These are phyloP conservation scores for Scheffersomyces ergatensis DNA, from an alignment of 805 yeast genomes.

Conservation along the genomic window DNA sequence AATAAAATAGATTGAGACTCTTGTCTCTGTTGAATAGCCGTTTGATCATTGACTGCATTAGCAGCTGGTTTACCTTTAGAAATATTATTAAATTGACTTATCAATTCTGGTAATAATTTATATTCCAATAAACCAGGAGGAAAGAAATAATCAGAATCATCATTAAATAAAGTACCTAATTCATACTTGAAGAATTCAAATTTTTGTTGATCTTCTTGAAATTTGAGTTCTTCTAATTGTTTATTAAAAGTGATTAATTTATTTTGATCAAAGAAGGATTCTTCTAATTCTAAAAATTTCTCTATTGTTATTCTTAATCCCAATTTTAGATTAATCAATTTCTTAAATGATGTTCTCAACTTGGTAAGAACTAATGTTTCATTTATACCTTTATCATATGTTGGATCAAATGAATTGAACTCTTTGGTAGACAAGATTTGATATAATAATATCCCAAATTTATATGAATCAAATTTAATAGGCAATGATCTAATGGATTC, in stretches of 20 bases:
- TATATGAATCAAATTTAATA: constrained; percentile 60
- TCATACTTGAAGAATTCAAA: constrained; percentile 37
- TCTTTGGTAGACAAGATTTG: constrained; percentile 15
- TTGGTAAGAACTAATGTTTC: constrained; percentile 3
- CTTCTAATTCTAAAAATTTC: constrained; percentile 24
- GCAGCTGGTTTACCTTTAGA: constrained; percentile 21
- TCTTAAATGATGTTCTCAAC: constrained; percentile 10
- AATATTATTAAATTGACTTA: constrained; percentile 38
- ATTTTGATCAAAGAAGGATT: constrained; percentile 30
- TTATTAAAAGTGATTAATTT: constrained; percentile 51
- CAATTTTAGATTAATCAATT: constrained; percentile 34
- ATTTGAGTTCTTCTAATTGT: constrained; percentile 53
- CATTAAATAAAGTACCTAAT: constrained; percentile 20
- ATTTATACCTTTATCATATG: constrained; percentile 2
- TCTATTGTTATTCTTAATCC: constrained; percentile 32
- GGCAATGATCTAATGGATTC: constrained; percentile 34
- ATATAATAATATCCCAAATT: constrained; percentile 53
- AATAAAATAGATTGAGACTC: constrained; percentile 37
- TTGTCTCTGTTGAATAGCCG: constrained; percentile 29
- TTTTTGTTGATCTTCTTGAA: constrained; percentile 54
- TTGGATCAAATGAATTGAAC: constrained; percentile 3
- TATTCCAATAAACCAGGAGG: constrained; percentile 56
- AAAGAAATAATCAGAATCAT: constrained; percentile 20
- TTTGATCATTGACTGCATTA: constrained; percentile 21
- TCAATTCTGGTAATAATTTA: constrained; percentile 70